Evolutionary conservation across 768 basidiomycete genomes (phyloP).

Genomic region (Candolleomyces eurysporus): DNA sequence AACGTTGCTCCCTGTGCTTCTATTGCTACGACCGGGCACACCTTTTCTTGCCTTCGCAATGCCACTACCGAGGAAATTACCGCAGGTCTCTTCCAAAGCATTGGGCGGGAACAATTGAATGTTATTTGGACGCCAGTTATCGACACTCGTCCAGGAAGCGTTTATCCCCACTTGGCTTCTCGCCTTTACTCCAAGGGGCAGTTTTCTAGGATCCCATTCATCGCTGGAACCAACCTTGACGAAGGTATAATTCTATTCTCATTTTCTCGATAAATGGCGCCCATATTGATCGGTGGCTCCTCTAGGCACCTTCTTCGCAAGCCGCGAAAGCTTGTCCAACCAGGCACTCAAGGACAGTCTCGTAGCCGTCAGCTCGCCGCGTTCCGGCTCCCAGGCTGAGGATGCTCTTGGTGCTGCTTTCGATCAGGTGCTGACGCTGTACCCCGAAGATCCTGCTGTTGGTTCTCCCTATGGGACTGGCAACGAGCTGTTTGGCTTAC

Average conservation of each 20-base stretch:
- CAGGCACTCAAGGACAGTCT: constrained; percentile 18
- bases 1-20: constrained; percentile 32
- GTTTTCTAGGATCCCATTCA: constrained; percentile 40
- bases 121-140: constrained; percentile 36
- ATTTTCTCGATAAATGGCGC: too few relatives aligned
- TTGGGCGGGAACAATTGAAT: neutral
- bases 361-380: too few relatives aligned
- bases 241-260: constrained; percentile 38
- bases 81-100: constrained; percentile 11
- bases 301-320: constrained; percentile 22
- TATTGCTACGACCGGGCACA: constrained; percentile 21
- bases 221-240: constrained; percentile 43
- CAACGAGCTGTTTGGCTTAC: constrained; percentile 40
- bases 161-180: constrained; percentile 39
- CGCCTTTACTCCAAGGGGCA: constrained; percentile 22
- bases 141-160: constrained; percentile 35
- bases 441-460: constrained; percentile 38
- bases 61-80: constrained; percentile 23
- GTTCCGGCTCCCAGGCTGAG: too few relatives aligned
- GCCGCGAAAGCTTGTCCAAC: constrained; percentile 20
- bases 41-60: constrained; percentile 32
- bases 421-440: constrained; percentile 31
- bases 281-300: too few relatives aligned
- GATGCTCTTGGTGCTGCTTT: constrained; percentile 21
- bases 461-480: constrained; percentile 50